These are phyloP conservation scores for Microcos paniculata DNA, from an alignment of 345 rosid genomes.

Conservation along the genomic window DNA sequence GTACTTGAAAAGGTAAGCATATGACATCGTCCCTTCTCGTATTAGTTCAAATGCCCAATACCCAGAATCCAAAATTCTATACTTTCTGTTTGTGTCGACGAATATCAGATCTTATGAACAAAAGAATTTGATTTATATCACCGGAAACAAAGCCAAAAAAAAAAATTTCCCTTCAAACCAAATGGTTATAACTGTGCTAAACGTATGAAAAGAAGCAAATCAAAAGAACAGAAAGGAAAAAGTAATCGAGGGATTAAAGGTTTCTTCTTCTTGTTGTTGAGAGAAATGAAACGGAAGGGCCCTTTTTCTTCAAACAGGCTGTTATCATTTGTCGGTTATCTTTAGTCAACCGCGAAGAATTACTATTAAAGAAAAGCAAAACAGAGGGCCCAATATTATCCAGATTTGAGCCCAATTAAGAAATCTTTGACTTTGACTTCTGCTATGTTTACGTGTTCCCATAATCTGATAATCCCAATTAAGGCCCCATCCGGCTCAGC, in stretches of 20 bases:
- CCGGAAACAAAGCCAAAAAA: not conserved
- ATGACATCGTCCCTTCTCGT: constrained; percentile 43
- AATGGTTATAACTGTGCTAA: not conserved
- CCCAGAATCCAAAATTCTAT: not conserved
- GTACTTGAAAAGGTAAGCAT: constrained; percentile 78
- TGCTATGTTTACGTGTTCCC: not conserved
- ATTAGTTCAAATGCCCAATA: not conserved
- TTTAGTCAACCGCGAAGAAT: constrained; percentile 10
- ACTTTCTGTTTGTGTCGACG: not conserved
- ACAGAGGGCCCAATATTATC: not conserved
- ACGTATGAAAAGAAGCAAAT: not conserved
- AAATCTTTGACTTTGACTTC: not conserved
- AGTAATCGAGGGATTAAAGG: not conserved
- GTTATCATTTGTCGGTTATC: not conserved
- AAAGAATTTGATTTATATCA: not conserved
- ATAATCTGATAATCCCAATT: too few species aligned
- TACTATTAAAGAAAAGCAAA: not conserved
- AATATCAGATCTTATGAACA: constrained; percentile 8
- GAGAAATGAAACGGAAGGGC: not conserved
- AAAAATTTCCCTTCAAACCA: not conserved
- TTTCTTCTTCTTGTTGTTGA: not conserved
- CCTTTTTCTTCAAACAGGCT: not conserved
- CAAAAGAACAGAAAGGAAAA: not conserved
- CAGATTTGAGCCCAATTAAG: not conserved
- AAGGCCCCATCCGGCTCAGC: too few species aligned